These are phyloP conservation scores for Gillenia trifoliata DNA, from an alignment of 306 rosid genomes.

Conservation along the genomic window DNA sequence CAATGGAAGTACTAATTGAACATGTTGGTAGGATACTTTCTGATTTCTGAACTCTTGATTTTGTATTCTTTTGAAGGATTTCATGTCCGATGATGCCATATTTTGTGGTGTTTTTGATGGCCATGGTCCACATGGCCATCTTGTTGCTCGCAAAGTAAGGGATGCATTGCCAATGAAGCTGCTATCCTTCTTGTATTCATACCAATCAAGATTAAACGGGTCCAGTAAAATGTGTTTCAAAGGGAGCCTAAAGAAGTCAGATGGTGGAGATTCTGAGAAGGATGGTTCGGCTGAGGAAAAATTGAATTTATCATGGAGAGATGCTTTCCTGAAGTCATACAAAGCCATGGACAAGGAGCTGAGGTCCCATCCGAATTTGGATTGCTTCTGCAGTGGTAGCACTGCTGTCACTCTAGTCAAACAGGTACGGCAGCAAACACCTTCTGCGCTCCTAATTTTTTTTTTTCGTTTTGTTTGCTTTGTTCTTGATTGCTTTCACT, in stretches of 20 bases:
- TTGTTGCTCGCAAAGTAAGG: constrained; percentile 87
- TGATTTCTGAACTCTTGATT: constrained; percentile 1
- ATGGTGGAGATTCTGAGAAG: constrained; percentile 54
- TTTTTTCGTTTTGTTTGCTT: not conserved
- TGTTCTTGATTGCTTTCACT: constrained; percentile 26
- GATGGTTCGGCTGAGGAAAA: constrained; percentile 54
- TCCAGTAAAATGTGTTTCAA: constrained; percentile 49
- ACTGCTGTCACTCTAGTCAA: constrained; percentile 81
- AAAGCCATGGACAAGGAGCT: constrained; percentile 95
- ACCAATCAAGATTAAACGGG: constrained; percentile 47
- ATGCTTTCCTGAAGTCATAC: constrained; percentile 78
- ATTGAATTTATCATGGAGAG: constrained; percentile 64
- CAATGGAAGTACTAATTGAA: not conserved
- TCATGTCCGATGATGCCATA: constrained; percentile 67
- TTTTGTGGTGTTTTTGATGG: constrained; percentile 97
- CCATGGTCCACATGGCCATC: constrained; percentile 94
- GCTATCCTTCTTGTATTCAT: constrained; percentile 58
- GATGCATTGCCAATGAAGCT: constrained; percentile 77
- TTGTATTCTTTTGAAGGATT: constrained; percentile 51
- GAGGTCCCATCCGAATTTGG: constrained; percentile 84
- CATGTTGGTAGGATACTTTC: constrained; percentile 2
- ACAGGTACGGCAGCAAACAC: constrained; percentile 51
- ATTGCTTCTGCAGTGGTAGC: constrained; percentile 96
- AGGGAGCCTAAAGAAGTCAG: constrained; percentile 41
- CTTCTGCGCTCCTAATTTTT: constrained; percentile 6